These are phyloP conservation scores for Porodaedalea pini DNA, from an alignment of 1,284 basidiomycete species.

Conservation along the genomic window DNA sequence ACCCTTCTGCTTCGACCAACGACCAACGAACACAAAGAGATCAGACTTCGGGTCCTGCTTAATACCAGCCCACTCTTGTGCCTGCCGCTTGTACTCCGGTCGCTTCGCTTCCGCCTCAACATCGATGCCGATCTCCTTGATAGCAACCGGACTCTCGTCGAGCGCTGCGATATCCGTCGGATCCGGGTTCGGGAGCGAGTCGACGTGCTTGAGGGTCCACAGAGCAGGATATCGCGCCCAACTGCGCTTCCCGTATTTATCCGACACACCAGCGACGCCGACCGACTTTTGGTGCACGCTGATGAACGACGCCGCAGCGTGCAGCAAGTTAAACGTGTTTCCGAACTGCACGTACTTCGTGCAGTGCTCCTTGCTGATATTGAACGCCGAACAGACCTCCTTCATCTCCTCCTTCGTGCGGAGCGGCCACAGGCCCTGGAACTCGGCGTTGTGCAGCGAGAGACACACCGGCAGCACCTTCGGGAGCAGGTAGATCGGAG, in stretches of 20 bases:
- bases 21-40: constrained; percentile 91
- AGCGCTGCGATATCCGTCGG: constrained; percentile 90
- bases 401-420: constrained; percentile 97
- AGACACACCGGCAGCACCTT: constrained; percentile 86
- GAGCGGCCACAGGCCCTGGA: constrained; percentile 92
- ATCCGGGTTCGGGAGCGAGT: constrained; percentile 90
- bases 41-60: constrained; percentile 86
- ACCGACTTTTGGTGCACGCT: constrained; percentile 88
- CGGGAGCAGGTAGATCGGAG: constrained; percentile 84
- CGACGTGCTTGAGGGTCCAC: constrained; percentile 92
- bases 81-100: constrained; percentile 84
- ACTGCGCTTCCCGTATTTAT: constrained; percentile 92
- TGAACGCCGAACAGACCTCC: constrained; percentile 94
- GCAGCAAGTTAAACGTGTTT: constrained; percentile 92
- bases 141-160: constrained; percentile 70
- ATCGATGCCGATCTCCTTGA: constrained; percentile 77
- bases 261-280: constrained; percentile 92
- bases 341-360: constrained; percentile 96
- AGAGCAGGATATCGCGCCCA: constrained; percentile 94
- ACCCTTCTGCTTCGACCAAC: constrained; percentile 96
- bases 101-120: constrained; percentile 80
- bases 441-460: constrained; percentile 94
- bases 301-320: constrained; percentile 89
- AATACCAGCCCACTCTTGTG: constrained; percentile 91
- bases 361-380: constrained; percentile 91